These are phyloP conservation scores for Lodderomyces beijingensis DNA, from an alignment of 1,139 yeast genomes.

Conservation along the genomic window DNA sequence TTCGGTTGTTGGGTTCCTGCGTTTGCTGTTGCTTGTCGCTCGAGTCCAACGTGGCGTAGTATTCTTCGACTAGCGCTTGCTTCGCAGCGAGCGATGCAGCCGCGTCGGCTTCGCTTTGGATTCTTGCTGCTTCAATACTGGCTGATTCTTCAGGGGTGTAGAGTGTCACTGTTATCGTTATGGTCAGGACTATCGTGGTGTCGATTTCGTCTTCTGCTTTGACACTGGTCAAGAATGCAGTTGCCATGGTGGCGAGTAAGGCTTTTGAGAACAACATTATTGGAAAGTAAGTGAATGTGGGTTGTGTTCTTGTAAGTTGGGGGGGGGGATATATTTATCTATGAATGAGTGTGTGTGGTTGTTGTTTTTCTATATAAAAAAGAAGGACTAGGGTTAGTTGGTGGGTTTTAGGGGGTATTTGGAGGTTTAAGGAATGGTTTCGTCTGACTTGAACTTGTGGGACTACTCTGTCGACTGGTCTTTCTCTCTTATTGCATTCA, in stretches of 20 bases:
- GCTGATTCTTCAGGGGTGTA: conserved; percentile 40
- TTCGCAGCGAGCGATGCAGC: conserved; percentile 17
- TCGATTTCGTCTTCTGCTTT: conserved; percentile 29
- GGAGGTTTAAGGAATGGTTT: no score
- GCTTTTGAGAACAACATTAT: conserved; percentile 27
- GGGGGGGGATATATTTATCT: no score
- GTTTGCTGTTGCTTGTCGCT: not conserved
- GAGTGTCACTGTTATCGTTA: conserved; percentile 40
- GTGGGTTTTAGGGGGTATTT: no score
- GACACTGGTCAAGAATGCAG: conserved; percentile 18
- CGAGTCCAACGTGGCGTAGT: conserved; percentile 13
- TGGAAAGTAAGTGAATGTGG: no score
- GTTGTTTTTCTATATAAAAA: no score
- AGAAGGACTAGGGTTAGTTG: conserved; percentile 28
- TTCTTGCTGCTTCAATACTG: conserved; percentile 20
- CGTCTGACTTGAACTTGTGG: no score
- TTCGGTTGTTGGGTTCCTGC: conserved; percentile 5
- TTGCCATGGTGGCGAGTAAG: conserved; percentile 19
- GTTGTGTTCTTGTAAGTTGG: no score
- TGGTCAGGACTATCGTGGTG: conserved; percentile 39
- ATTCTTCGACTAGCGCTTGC: conserved; percentile 13
- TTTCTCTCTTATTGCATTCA: no score
- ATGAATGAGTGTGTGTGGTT: no score
- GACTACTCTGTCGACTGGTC: no score
- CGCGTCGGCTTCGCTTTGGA: conserved; percentile 13